Conservation (phyloP, 352 stramenopile species). For the Globisporangium perplexum region DNA sequence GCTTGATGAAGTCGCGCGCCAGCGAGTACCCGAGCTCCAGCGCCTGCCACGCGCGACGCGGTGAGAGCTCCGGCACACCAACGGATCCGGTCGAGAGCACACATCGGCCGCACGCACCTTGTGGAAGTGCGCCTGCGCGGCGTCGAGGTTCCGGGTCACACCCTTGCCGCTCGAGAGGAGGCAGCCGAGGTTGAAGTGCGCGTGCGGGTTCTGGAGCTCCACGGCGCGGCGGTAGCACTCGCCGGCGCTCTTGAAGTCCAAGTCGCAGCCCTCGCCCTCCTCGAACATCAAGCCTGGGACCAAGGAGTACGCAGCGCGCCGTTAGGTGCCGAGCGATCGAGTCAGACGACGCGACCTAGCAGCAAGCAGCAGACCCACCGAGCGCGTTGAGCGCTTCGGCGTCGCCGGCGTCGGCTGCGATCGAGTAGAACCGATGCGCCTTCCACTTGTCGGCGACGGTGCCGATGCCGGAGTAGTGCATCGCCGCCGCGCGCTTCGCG, state of each 20-base stretch:
- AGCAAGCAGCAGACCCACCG: slow-evolving; percentile 17
- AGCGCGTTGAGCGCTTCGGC: slow-evolving; percentile 65
- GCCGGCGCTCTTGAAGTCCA: slow-evolving; percentile 53
- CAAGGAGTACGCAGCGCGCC: too few species aligned
- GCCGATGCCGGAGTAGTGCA: slow-evolving; percentile 57
- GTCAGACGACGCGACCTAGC: neutral
- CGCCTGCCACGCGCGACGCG: slow-evolving; percentile 16
- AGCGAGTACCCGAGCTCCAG: slow-evolving; percentile 52
- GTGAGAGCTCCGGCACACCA: too few species aligned
- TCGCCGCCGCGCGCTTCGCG: slow-evolving; percentile 48
- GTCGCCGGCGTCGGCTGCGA: slow-evolving; percentile 46
- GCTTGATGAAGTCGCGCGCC: slow-evolving; percentile 42
- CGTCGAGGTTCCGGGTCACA: slow-evolving; percentile 42
- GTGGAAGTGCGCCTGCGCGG: slow-evolving; percentile 57
- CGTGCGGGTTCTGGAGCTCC: slow-evolving; percentile 39
- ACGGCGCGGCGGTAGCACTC: slow-evolving; percentile 50
- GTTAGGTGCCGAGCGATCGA: too few species aligned
- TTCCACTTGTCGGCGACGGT: slow-evolving; percentile 41
- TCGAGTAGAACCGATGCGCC: slow-evolving; percentile 45
- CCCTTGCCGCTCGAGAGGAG: slow-evolving; percentile 59
- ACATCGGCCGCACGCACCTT: too few species aligned
- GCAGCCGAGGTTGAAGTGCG: slow-evolving; percentile 77
- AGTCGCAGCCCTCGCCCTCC: slow-evolving; percentile 65
- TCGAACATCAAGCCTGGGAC: slow-evolving; percentile 64
- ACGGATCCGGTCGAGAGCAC: neutral